Conservation (phyloP, 73 alveolate genomes). For the Paramecium biaurelia region DNA sequence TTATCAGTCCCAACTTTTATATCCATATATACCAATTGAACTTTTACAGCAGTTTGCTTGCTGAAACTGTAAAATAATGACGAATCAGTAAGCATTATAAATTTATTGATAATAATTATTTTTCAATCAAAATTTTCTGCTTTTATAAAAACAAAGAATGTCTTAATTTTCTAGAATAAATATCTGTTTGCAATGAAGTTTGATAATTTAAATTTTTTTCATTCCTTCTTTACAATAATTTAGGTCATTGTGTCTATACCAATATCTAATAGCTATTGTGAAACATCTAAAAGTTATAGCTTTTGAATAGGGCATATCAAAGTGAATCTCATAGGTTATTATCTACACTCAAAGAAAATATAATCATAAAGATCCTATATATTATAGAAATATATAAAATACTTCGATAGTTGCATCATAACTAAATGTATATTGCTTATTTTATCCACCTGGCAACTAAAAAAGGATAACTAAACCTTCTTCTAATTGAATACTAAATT, state of each 20-base stretch:
- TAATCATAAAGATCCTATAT: slow-evolving; percentile 17
- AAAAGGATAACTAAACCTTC: slow-evolving; percentile 27
- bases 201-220: background rate
- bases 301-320: background rate
- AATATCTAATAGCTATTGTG: background rate
- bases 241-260: slow-evolving; percentile 45
- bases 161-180: background rate
- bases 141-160: background rate
- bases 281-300: background rate
- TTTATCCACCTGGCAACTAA: slow-evolving; percentile 58
- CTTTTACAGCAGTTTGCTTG: background rate
- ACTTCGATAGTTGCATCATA: slow-evolving; percentile 50
- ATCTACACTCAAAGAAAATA: background rate
- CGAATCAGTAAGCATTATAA: slow-evolving; percentile 24
- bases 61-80: slow-evolving; percentile 42
- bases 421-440: slow-evolving; percentile 41
- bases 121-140: background rate
- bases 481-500: slow-evolving; percentile 28
- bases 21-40: slow-evolving; percentile 2
- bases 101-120: background rate
- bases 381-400: background rate
- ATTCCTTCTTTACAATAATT: slow-evolving; percentile 3
- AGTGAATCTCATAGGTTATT: background rate
- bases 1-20: slow-evolving; percentile 14
- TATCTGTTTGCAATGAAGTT: background rate